Evolutionary conservation across 768 basidiomycete species (phyloP), one percentile per base, ranked within the genome.

Genomic region (Fomitopsis serialis): DNA sequence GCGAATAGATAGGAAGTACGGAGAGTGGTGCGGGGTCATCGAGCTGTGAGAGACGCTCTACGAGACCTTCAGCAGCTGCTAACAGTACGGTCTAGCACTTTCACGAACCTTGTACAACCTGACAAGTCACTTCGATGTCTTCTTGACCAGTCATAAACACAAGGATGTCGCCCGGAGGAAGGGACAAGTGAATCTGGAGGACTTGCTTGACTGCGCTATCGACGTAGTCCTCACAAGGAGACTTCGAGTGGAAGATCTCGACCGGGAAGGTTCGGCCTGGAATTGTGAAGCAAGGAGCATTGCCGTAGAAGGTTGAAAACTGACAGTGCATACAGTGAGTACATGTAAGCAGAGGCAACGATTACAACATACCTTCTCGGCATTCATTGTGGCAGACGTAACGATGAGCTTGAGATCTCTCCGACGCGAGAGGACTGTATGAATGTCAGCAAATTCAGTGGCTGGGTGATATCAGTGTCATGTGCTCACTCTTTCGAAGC

Each of bases 61-160:
- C 23, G 40, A 48, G 48, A 48, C n/a, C 11, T 5, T 15, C 40
- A 17, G 8, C 1, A 24, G 13, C 23, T 19, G 42, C 24, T 22
- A 24, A 21, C 24, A n/a, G 48, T 24, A 43, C 24, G 27, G 23
- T 11, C 27, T 3, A 15, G 9, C 9, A 15, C 8, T 8, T 35
- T 8, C 9, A 65, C 79, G 44, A 48, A 93, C 94, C 94, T 69
- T 87, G 81, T 19, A 98, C 75, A 29, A 98, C 96, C 63, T 92
- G 89, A 66, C 97, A 99, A 11, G 94, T 98, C 27, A 92, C 80
- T 70, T 98, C 96, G 55, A 99, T 99, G 67, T 99, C 96, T 71
- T 98, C 97, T 72, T 98, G 97, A 35, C 97, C 97, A 24, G 97
- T 99, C 96, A 98, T 98, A 70, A 99, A 99, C 23, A 98, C 93